Conservation (phyloP, 371 early-diverging fungal genomes). For the Mucor irregularis region DNA sequence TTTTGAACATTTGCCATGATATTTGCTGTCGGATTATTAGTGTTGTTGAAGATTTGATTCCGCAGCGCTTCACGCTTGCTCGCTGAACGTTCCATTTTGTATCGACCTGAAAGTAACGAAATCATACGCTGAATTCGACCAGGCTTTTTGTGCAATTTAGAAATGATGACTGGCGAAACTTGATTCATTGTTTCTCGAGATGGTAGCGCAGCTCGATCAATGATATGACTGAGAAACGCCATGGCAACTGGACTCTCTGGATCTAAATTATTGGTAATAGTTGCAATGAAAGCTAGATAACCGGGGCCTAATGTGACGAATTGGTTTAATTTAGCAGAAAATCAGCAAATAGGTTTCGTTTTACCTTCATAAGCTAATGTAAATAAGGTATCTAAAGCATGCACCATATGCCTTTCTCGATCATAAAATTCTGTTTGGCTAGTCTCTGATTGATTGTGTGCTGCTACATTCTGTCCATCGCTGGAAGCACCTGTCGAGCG, state of each 20-base stretch:
- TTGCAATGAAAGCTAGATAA: constrained; percentile 36
- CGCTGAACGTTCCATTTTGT: constrained; percentile 11
- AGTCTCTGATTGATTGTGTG: neutral
- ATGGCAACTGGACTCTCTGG: constrained; percentile 55
- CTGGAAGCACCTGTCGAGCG: neutral
- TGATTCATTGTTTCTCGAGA: constrained; percentile 44
- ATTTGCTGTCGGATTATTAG: neutral
- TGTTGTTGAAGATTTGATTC: constrained; percentile 5
- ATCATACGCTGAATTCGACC: constrained; percentile 22
- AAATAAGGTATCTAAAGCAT: constrained; percentile 24
- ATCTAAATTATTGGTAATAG: constrained; percentile 29
- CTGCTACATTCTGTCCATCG: neutral
- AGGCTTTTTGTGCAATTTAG: constrained; percentile 26
- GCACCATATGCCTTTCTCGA: constrained; percentile 29
- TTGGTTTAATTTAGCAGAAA: too few species aligned
- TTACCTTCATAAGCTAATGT: constrained; percentile 22
- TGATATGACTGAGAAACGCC: constrained; percentile 57
- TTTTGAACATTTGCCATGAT: constrained; percentile 6
- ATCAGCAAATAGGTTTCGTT: too few species aligned
- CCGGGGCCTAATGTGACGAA: constrained; percentile 35
- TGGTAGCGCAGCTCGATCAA: constrained; percentile 57
- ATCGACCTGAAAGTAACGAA: constrained; percentile 17
- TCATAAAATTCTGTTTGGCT: constrained; percentile 18
- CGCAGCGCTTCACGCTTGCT: constrained; percentile 8
- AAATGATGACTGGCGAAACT: constrained; percentile 36